A percentile compares a stretch with the other conserved stretches of the same genome.
These are phyloP conservation scores for Geopyxis carbonaria DNA, from an alignment of 495 filamentous ascomycete genomes.

Conservation along the genomic window DNA sequence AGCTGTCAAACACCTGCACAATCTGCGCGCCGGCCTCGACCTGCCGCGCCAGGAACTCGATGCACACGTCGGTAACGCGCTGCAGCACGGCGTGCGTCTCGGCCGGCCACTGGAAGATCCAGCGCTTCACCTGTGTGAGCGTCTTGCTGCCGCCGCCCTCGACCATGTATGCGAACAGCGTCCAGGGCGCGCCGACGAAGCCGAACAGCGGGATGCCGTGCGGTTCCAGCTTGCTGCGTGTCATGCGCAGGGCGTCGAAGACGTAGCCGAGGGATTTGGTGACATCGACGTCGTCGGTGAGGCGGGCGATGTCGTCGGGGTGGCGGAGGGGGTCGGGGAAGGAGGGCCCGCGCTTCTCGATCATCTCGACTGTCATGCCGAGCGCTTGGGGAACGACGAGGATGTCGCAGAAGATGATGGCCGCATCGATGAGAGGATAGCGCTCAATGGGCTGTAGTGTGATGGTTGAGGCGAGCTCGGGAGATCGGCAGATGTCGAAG, in stretches of 20 bases:
- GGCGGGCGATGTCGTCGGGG: slow-evolving; percentile 59
- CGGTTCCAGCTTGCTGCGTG: slow-evolving; percentile 66
- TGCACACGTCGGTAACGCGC: slow-evolving; percentile 81
- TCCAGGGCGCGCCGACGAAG: slow-evolving; percentile 98
- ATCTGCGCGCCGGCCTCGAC: slow-evolving; percentile 82
- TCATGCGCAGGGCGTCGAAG: slow-evolving; percentile 84
- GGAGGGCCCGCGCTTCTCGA: slow-evolving; percentile 85
- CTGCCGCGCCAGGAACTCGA: slow-evolving; percentile 83
- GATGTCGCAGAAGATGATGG: slow-evolving; percentile 98
- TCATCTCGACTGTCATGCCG: slow-evolving; percentile 93
- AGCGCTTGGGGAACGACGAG: slow-evolving; percentile 94
- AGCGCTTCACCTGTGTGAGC: slow-evolving; percentile 80
- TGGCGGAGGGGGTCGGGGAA: slow-evolving; percentile 70
- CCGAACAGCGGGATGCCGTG: slow-evolving; percentile 90
- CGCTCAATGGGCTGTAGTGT: slow-evolving; percentile 90
- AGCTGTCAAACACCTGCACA: slow-evolving; percentile 96
- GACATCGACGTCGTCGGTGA: slow-evolving; percentile 66
- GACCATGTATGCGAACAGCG: slow-evolving; percentile 93
- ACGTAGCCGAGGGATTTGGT: slow-evolving; percentile 75
- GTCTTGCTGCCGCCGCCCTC: slow-evolving; percentile 90
- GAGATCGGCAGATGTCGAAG: slow-evolving; percentile 87
- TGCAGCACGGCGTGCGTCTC: slow-evolving; percentile 64
- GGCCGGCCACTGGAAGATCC: slow-evolving; percentile 78
- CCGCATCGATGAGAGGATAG: slow-evolving; percentile 84
- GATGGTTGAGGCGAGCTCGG: slow-evolving; percentile 77